These are phyloP conservation scores for Botryosphaeria agaves DNA, from an alignment of 2,329 filamentous ascomycete species.

Conservation along the genomic window DNA sequence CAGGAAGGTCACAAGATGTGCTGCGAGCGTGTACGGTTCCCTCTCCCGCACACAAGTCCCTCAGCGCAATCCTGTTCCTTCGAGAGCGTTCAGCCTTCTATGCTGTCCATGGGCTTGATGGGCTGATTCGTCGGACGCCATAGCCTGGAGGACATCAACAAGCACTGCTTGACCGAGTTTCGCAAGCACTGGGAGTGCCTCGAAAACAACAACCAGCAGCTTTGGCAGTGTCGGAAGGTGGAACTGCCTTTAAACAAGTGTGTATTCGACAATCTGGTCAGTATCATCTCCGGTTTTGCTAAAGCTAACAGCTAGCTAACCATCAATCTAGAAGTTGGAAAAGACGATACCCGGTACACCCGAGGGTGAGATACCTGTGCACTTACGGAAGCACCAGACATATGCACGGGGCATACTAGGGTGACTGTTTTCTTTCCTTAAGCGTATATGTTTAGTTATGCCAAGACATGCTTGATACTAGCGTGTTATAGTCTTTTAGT, in stretches of 20 bases:
- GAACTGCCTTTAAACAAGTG: conserved; percentile 91
- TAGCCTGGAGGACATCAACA: conserved; percentile 91
- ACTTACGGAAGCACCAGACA: conserved; percentile 29
- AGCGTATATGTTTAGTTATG: too few species aligned
- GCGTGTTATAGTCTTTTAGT: too few species aligned
- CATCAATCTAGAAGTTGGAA: conserved; percentile 26
- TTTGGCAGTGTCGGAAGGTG: conserved; percentile 81
- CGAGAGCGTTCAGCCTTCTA: too few species aligned
- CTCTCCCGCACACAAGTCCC: too few species aligned
- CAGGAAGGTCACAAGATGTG: conserved; percentile 89
- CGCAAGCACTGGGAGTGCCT: conserved; percentile 88
- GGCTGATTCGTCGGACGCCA: conserved; percentile 1
- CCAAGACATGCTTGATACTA: too few species aligned
- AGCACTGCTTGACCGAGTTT: conserved; percentile 82
- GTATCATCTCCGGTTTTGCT: conserved; percentile 16
- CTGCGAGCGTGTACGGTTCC: conserved; percentile 72
- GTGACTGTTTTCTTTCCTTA: background rate
- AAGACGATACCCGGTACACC: conserved; percentile 34
- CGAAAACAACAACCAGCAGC: conserved; percentile 93
- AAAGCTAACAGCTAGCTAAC: background rate
- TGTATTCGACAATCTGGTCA: conserved; percentile 86
- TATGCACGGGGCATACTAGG: conserved; percentile 9
- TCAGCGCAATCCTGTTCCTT: too few species aligned
- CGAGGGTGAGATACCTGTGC: conserved; percentile 29
- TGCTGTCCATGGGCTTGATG: too few species aligned